These are phyloP conservation scores for Xenosphaeropsis pyriputrescens DNA, from an alignment of 2,329 filamentous ascomycete species.

Conservation along the genomic window DNA sequence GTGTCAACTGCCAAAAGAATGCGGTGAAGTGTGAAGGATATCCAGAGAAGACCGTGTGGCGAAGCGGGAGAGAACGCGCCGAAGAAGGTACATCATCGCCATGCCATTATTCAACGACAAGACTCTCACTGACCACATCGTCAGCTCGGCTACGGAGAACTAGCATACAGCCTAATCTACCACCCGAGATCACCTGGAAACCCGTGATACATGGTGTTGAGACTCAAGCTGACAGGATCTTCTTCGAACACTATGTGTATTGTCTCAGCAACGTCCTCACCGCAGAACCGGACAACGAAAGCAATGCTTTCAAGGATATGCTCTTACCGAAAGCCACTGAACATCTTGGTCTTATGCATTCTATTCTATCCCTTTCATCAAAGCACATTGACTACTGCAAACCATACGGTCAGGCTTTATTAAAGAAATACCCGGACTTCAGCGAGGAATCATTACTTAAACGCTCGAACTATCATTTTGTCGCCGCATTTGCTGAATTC, in stretches of 20 bases:
- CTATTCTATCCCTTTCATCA: constrained; percentile 69
- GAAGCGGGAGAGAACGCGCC: constrained; percentile 63
- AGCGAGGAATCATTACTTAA: constrained; percentile 29
- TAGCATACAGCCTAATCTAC: constrained; percentile 16
- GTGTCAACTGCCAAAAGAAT: constrained; percentile 80
- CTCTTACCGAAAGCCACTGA: constrained; percentile 68
- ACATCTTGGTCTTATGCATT: constrained; percentile 79
- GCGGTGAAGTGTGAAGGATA: constrained; percentile 85
- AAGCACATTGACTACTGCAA: constrained; percentile 54
- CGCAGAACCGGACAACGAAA: constrained; percentile 57
- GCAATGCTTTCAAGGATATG: constrained; percentile 77
- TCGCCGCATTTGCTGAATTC: constrained; percentile 36
- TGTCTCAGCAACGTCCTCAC: constrained; percentile 70
- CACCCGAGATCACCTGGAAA: constrained; percentile 38
- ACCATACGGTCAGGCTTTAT: constrained; percentile 36
- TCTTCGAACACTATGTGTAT: constrained; percentile 72
- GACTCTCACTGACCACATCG: constrained; percentile 13
- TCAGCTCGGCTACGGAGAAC: constrained; percentile 34
- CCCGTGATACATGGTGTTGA: constrained; percentile 71
- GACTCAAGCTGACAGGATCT: constrained; percentile 61
- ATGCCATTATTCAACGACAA: constrained; percentile 10
- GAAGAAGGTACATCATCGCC: constrained; percentile 38
- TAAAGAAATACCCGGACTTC: constrained; percentile 32
- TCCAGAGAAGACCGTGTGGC: constrained; percentile 75
- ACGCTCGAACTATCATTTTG: constrained; percentile 39